Evolutionary conservation across 2,329 filamentous ascomycete genomes (phyloP).

Genomic region (Hirsutella minnesotensis): DNA sequence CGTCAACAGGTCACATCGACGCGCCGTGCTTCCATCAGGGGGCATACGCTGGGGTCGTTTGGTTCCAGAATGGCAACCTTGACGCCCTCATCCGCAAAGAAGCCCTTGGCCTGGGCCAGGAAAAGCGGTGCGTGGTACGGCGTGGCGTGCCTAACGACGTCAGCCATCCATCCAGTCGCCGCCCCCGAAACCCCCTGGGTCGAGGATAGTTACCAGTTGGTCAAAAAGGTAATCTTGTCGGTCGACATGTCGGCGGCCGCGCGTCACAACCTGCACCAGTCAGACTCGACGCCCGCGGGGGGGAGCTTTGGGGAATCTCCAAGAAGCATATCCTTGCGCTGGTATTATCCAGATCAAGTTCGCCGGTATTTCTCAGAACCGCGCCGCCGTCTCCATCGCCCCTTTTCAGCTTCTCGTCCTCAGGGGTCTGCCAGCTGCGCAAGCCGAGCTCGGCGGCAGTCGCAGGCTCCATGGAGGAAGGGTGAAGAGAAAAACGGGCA

Average conservation of each 20-base stretch:
- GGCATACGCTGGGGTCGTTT: conserved; percentile 59
- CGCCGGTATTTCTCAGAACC: conserved; percentile 66
- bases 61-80: conserved; percentile 69
- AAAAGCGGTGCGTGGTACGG: conserved; percentile 72
- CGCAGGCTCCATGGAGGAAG: background rate
- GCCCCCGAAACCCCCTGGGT: no score
- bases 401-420: background rate
- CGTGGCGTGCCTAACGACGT: conserved; percentile 55
- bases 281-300: conserved; percentile 26
- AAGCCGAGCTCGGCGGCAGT: no score
- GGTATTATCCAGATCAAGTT: conserved; percentile 84
- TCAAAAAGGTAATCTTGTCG: conserved; percentile 76
- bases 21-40: background rate
- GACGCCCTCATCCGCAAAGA: conserved; percentile 63
- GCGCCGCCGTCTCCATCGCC: conserved; percentile 7
- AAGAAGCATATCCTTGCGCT: conserved; percentile 82
- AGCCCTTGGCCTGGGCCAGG: conserved; percentile 64
- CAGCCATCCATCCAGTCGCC: no score
- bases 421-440: background rate
- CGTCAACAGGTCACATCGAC: background rate
- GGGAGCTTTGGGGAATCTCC: conserved; percentile 26
- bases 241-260: conserved; percentile 55
- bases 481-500: background rate
- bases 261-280: conserved; percentile 31
- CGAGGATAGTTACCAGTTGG: conserved; percentile 53